Percentiles rank a stretch among this genome's conserved stretches.
Evolutionary conservation across 306 rosid genomes (phyloP).

Genomic region (Ormosia semicastrata): DNA sequence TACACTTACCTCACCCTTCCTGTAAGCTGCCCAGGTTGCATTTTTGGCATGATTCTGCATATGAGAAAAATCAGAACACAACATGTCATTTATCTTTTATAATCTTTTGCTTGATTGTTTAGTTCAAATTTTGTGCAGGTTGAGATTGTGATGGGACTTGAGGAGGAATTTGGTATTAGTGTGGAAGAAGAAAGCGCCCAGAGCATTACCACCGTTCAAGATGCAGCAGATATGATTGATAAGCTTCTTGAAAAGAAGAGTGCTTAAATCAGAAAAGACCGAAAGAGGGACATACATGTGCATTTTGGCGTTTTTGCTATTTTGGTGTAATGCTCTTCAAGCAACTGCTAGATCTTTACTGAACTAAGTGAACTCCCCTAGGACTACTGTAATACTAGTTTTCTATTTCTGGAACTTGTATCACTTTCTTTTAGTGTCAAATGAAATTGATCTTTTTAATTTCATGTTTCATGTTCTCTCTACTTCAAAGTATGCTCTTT

Average conservation of each 20-base stretch:
- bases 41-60: not conserved
- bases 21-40: not conserved
- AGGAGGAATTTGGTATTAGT: slow-evolving; percentile 71
- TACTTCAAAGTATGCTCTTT: not conserved
- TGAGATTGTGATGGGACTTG: slow-evolving; percentile 96
- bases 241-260: slow-evolving; percentile 43
- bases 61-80: not conserved
- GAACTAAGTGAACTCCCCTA: not conserved
- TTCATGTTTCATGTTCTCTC: not conserved
- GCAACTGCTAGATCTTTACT: not conserved
- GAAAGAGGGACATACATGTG: not conserved
- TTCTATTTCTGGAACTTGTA: not conserved
- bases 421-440: not conserved
- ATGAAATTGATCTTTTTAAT: not conserved
- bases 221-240: slow-evolving; percentile 83
- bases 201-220: slow-evolving; percentile 74
- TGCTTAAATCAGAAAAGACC: slow-evolving; percentile 29
- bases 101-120: not conserved
- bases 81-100: not conserved
- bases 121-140: slow-evolving; percentile 45
- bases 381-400: not conserved
- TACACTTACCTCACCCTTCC: not conserved
- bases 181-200: slow-evolving; percentile 80
- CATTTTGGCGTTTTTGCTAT: not conserved
- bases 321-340: not conserved